Evolutionary conservation across 176 grass and related monocot genomes (phyloP).

Genomic region (Eleusine coracana): DNA sequence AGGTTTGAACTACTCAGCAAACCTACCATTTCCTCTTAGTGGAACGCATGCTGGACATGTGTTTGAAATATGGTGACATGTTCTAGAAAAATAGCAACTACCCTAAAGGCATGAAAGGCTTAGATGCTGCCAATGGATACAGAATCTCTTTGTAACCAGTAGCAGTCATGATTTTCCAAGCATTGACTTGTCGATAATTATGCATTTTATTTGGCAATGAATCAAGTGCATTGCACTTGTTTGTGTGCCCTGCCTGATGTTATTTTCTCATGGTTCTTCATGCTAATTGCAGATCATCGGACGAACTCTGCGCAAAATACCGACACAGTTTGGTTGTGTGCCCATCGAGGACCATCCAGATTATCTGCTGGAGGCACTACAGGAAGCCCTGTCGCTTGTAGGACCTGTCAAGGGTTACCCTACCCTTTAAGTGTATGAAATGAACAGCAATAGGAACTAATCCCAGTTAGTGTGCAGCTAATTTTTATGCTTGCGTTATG

Average conservation of each 20-base stretch:
- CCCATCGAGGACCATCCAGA: constrained; percentile 72
- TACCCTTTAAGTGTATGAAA: constrained; percentile 13
- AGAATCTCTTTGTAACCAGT: neutral
- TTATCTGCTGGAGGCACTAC: constrained; percentile 69
- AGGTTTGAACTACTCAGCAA: constrained; percentile 56
- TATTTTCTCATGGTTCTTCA: neutral
- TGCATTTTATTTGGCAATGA: neutral
- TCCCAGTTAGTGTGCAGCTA: neutral
- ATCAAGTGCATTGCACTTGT: neutral
- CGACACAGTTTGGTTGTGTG: constrained; percentile 16
- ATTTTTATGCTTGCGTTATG: neutral
- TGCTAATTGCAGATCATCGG: constrained; percentile 70
- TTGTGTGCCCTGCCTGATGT: neutral
- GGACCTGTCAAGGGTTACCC: constrained; percentile 67
- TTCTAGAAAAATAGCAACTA: neutral
- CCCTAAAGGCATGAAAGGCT: neutral
- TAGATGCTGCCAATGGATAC: neutral
- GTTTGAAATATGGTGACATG: neutral
- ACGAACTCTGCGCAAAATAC: constrained; percentile 65
- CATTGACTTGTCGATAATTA: neutral
- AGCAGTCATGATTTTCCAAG: constrained; percentile 13
- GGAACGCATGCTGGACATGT: neutral
- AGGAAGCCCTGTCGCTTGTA: constrained; percentile 67
- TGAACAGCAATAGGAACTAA: neutral
- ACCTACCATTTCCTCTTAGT: neutral